Percentiles rank a stretch among this genome's conserved stretches.
Conservation (phyloP, 2,329 filamentous ascomycete genomes). For the Cercospora citrullina region DNA sequence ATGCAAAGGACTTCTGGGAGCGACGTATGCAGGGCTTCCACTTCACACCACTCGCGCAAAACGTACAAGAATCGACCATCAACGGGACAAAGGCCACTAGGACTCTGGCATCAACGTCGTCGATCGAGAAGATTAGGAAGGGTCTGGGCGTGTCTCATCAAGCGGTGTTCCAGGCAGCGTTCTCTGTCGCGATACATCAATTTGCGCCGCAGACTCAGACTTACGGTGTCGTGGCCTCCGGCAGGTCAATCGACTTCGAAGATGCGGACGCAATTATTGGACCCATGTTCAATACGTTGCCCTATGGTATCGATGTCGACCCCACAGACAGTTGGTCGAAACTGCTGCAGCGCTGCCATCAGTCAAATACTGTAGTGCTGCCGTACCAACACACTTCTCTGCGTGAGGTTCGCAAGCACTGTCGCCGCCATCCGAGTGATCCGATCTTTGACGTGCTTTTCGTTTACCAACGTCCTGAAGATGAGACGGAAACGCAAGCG, state of each 20-base stretch:
- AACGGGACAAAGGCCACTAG: background rate
- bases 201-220: conserved; percentile 52
- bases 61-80: background rate
- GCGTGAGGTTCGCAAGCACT: conserved; percentile 79
- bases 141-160: conserved; percentile 73
- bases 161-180: conserved; percentile 73
- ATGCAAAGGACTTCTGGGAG: conserved; percentile 67
- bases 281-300: conserved; percentile 87
- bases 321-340: conserved; percentile 57
- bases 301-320: conserved; percentile 59
- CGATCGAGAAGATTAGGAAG: conserved; percentile 50
- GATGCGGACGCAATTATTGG: conserved; percentile 69
- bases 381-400: conserved; percentile 78
- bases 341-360: conserved; percentile 65
- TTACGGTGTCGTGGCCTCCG: conserved; percentile 76
- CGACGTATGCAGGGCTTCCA: conserved; percentile 49
- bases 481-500: background rate
- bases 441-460: conserved; percentile 79
- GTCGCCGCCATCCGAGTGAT: conserved; percentile 54
- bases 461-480: conserved; percentile 64
- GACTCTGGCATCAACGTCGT: background rate
- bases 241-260: conserved; percentile 69
- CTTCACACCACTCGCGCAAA: conserved; percentile 16
- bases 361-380: conserved; percentile 66
- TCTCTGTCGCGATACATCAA: conserved; percentile 63